Base-by-base conservation (phyloP, 805 yeast species). In the Candida sithepensis region DNA sequence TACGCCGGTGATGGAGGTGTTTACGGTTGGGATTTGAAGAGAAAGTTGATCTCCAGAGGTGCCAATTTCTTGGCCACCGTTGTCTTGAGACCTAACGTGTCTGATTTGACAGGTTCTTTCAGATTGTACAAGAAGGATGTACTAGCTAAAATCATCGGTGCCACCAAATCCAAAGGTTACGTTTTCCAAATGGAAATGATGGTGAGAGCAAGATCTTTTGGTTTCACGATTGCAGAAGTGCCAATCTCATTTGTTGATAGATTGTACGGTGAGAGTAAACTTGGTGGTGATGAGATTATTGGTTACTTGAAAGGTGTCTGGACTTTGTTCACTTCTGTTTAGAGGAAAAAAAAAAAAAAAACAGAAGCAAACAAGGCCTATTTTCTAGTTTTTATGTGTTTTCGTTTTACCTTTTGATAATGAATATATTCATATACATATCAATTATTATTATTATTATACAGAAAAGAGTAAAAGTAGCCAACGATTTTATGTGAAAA, bases 101-200 rank as follows among this genome's bases (percentile, higher is more conserved):
- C 85, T 38, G 92, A 85, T 65, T 74, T 85, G 58, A 85, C 92
- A 23, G 92, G 92, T 28, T 81, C 88, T 21, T 85, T 79, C 75
- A 77, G 90, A 63, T 74, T 85, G 55, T 85, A 85, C 72, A 84
- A 83, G 65, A 85, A 84, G 65, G 79, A 75, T 4, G 90, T 77
- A 2, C 73, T 85, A 64, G 77, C 79, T 52, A 78, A 81, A 60
- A 77, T 85, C 53, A 85, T 85, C 53, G 77, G 71, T 42, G 85
- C 74, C 49, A 84, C 91, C 42, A 74, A 78, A 61, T 80, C 87
- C 33, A 85, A 85, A 69, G 92, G 92, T 44, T 85, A 85, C 58
- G 92, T 85, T 38, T 85, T 85, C 79, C 92, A 85, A 70, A 85
- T 85, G 92, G 92, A 85, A 68, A 84, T 85, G 90, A 83, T 85